Conservation (phyloP, 179 eudicot genomes). For the Vitellaria paradoxa region DNA sequence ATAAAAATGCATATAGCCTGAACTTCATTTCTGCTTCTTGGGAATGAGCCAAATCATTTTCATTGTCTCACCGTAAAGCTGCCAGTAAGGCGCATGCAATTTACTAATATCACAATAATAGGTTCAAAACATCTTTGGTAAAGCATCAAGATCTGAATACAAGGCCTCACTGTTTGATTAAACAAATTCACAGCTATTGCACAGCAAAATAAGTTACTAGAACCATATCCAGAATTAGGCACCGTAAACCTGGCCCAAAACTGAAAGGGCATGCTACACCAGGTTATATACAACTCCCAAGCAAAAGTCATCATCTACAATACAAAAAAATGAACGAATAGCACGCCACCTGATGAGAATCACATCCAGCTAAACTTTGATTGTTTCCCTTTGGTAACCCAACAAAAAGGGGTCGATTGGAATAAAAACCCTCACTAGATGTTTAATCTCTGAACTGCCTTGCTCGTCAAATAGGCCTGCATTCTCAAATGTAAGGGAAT, state of each 20-base stretch:
- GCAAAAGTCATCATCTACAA: background rate
- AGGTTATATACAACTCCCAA: background rate
- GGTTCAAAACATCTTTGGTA: background rate
- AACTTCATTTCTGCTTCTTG: no score
- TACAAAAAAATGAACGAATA: background rate
- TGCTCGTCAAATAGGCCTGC: background rate
- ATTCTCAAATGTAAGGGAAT: background rate
- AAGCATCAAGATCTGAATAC: background rate
- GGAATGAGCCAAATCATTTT: no score
- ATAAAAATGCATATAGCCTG: no score
- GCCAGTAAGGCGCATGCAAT: no score
- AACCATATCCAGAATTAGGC: background rate
- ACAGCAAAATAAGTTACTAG: background rate
- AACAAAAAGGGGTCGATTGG: background rate
- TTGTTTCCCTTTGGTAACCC: background rate
- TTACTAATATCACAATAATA: no score
- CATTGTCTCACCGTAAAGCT: no score
- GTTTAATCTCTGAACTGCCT: slow-evolving; percentile 1
- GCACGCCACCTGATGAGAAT: background rate
- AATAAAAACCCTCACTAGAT: background rate
- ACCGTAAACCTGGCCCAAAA: background rate
- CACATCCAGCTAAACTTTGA: background rate
- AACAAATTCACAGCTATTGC: background rate
- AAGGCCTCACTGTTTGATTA: background rate
- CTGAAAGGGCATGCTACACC: background rate